A percentile compares a stretch with the other conserved stretches of the same genome.
Evolutionary conservation across 805 yeast genomes (phyloP).

Genomic region (Suhomyces sp.): DNA sequence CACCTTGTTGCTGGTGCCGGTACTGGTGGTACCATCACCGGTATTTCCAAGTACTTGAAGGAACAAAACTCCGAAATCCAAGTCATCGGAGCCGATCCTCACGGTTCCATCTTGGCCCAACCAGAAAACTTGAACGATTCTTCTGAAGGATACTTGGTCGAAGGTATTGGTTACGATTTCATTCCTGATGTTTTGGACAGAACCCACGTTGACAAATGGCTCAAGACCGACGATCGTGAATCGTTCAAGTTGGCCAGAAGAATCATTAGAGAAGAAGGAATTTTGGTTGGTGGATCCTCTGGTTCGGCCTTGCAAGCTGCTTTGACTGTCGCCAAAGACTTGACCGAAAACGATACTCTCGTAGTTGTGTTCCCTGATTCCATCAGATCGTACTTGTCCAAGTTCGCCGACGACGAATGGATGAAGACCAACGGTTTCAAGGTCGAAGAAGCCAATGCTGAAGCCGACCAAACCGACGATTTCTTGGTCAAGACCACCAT

Average conservation of each 20-base stretch:
- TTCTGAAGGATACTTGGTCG: conserved; percentile 67
- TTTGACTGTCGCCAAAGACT: conserved; percentile 60
- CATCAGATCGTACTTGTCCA: conserved; percentile 80
- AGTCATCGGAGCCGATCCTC: conserved; percentile 81
- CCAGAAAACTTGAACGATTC: conserved; percentile 70
- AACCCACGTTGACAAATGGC: conserved; percentile 68
- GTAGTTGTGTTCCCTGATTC: conserved; percentile 87
- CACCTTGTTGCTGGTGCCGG: conserved; percentile 91
- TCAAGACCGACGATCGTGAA: conserved; percentile 80
- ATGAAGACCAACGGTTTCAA: conserved; percentile 70
- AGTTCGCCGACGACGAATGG: conserved; percentile 91
- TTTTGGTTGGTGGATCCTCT: conserved; percentile 85
- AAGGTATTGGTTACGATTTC: conserved; percentile 90
- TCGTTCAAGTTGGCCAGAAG: conserved; percentile 79
- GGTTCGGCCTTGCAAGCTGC: conserved; percentile 84
- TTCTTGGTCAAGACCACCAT: conserved; percentile 48
- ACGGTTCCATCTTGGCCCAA: conserved; percentile 78
- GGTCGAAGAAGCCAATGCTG: conserved; percentile 42
- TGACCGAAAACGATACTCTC: conserved; percentile 69
- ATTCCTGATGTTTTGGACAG: conserved; percentile 78
- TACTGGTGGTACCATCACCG: conserved; percentile 96
- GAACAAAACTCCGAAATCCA: conserved; percentile 60
- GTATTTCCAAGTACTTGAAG: conserved; percentile 76
- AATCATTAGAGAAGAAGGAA: conserved; percentile 80
- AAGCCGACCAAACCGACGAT: conserved; percentile 41